These are phyloP conservation scores for Usnea hakonensis DNA, from an alignment of 495 filamentous ascomycete species.

Conservation along the genomic window DNA sequence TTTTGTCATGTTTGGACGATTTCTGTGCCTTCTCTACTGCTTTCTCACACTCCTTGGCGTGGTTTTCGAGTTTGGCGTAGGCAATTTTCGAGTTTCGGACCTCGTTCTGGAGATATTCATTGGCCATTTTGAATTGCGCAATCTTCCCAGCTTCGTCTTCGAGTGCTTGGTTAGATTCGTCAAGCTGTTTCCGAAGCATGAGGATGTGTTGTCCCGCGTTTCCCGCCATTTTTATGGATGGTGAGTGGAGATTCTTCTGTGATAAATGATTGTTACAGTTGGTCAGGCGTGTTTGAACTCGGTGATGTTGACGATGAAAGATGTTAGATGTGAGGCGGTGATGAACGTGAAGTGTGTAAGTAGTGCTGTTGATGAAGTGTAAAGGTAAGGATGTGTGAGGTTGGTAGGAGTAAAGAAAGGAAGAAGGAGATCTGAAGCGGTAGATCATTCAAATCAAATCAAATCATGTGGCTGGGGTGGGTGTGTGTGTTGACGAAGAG, in stretches of 20 bases:
- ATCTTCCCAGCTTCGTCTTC: neutral
- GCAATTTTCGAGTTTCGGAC: neutral
- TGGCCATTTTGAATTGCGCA: neutral
- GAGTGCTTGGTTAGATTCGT: rapidly evolving
- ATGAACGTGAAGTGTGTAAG: neutral
- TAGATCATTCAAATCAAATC: too few species aligned
- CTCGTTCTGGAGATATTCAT: neutral
- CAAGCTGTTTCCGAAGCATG: neutral
- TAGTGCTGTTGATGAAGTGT: too few species aligned
- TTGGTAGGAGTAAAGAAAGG: too few species aligned
- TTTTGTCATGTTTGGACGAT: neutral
- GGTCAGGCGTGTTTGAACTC: neutral
- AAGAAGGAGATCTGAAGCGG: too few species aligned
- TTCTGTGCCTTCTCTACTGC: neutral
- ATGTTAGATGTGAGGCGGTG: neutral
- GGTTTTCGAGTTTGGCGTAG: neutral
- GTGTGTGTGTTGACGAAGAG: too few species aligned
- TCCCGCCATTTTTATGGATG: neutral
- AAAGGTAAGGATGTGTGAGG: too few species aligned
- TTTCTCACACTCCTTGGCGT: neutral
- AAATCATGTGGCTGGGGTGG: too few species aligned
- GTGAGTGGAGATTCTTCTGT: neutral
- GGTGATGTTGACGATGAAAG: neutral
- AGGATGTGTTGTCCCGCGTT: neutral
- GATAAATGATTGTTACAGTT: neutral